Evolutionary conservation across 148 eudicot species (phyloP).

Genomic region (Euryodendron excelsum): DNA sequence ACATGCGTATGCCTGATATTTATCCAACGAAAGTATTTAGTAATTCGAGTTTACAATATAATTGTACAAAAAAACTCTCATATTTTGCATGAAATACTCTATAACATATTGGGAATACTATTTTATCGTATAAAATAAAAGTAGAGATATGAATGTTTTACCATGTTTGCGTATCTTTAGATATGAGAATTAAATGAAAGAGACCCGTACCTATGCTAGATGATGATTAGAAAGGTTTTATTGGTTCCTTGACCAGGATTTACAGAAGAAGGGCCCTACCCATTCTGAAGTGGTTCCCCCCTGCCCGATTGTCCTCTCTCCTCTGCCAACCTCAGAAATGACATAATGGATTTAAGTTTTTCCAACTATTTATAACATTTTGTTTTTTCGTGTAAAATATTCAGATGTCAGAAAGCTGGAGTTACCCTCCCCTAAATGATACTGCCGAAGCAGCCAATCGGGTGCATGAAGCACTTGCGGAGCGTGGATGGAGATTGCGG

Average conservation of each 20-base stretch:
- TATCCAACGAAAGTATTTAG: no score
- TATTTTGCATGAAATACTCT: no score
- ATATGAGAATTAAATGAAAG: no score
- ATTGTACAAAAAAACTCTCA: no score
- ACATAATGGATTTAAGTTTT: neutral
- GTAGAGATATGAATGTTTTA: no score
- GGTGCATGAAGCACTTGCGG: constrained; percentile 71
- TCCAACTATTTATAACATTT: neutral
- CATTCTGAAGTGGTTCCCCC: no score
- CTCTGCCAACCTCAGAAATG: neutral
- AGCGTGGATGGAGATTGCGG: constrained; percentile 83
- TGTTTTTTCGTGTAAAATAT: constrained; percentile 2
- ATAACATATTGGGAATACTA: no score
- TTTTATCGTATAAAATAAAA: no score
- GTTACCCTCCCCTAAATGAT: constrained; percentile 91
- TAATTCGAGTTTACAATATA: no score
- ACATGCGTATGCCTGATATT: no score
- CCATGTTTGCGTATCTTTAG: no score
- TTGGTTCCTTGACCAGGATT: neutral
- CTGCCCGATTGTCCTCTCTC: no score
- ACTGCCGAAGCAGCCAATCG: constrained; percentile 78
- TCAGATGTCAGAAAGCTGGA: constrained; percentile 88
- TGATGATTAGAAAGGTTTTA: neutral
- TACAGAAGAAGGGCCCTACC: neutral
- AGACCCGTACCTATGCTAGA: neutral